phyloP scores from a whole-genome alignment of 2,329 filamentous ascomycete species.

The Cordyceps fumosorosea region DNA sequence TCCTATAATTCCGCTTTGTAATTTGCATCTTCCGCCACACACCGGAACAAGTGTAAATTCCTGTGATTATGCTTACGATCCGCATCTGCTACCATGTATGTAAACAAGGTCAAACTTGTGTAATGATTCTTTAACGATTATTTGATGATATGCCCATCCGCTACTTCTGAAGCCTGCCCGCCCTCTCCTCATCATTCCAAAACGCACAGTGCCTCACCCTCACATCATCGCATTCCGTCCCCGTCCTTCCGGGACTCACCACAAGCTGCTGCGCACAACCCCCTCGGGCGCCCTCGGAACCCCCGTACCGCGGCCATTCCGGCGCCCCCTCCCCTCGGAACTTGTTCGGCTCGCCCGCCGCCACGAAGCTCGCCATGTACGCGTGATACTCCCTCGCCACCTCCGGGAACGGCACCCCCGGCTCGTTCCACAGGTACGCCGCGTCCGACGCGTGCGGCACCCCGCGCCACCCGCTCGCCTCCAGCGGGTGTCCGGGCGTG shows the following conservation, averaged over 20 bases:
- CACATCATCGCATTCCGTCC: neutral
- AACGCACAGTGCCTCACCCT: constrained; percentile 1
- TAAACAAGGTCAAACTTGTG: no score
- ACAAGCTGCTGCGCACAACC: neutral
- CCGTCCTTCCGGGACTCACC: neutral
- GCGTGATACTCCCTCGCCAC: constrained; percentile 30
- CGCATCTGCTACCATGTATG: no score
- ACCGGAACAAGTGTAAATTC: no score
- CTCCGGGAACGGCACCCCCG: constrained; percentile 28
- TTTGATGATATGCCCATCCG: neutral
- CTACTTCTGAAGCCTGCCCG: constrained; percentile 2
- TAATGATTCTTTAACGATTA: no score
- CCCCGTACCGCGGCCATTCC: constrained; percentile 22
- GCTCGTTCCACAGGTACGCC: constrained; percentile 31
- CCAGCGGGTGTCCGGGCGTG: constrained; percentile 27
- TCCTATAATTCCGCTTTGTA: no score
- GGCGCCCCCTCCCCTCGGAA: constrained; percentile 16
- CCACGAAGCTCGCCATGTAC: constrained; percentile 32
- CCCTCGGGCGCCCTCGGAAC: neutral
- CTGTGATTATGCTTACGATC: no score
- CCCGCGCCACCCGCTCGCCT: constrained; percentile 24
- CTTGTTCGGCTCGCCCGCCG: constrained; percentile 28
- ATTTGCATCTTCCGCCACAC: no score
- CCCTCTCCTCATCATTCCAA: constrained; percentile 9
- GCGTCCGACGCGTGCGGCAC: constrained; percentile 33